Conservation (phyloP, 2,329 filamentous ascomycete genomes). For the Aspergillus tamarii region DNA sequence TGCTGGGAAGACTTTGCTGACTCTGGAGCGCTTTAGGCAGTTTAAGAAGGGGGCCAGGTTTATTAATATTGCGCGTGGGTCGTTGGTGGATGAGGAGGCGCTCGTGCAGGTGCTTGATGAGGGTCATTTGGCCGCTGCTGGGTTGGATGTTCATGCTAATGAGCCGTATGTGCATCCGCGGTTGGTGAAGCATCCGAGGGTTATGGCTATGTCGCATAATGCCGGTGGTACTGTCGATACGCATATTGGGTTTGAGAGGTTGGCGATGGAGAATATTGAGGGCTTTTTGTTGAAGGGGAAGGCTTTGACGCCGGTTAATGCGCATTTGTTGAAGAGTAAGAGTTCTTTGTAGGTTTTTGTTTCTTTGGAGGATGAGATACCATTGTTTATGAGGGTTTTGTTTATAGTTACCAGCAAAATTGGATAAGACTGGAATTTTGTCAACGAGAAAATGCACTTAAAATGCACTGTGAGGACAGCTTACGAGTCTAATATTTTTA, state of each 20-base stretch:
- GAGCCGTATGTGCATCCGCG: slow-evolving; percentile 56
- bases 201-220: slow-evolving; percentile 53
- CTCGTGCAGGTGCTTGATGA: slow-evolving; percentile 51
- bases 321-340: slow-evolving; percentile 52
- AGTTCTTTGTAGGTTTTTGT: slow-evolving; percentile 15
- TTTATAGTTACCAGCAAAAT: rapidly evolving
- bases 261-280: slow-evolving; percentile 52
- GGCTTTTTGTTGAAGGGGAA: slow-evolving; percentile 38
- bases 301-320: slow-evolving; percentile 60
- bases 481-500: too few species aligned
- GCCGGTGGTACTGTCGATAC: slow-evolving; percentile 54
- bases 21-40: slow-evolving; percentile 44
- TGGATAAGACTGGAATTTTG: too few species aligned
- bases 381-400: not conserved
- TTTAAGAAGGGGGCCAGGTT: slow-evolving; percentile 55
- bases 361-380: not conserved
- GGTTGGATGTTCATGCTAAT: slow-evolving; percentile 58
- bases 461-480: too few species aligned
- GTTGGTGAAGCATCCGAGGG: slow-evolving; percentile 45
- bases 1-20: slow-evolving; percentile 45
- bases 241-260: slow-evolving; percentile 53
- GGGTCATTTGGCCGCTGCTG: slow-evolving; percentile 52
- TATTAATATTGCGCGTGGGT: slow-evolving; percentile 57
- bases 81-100: slow-evolving; percentile 54
- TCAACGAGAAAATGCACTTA: too few species aligned